Evolutionary conservation across 495 filamentous ascomycete genomes (phyloP).

Genomic region (Neurospora sp.): DNA sequence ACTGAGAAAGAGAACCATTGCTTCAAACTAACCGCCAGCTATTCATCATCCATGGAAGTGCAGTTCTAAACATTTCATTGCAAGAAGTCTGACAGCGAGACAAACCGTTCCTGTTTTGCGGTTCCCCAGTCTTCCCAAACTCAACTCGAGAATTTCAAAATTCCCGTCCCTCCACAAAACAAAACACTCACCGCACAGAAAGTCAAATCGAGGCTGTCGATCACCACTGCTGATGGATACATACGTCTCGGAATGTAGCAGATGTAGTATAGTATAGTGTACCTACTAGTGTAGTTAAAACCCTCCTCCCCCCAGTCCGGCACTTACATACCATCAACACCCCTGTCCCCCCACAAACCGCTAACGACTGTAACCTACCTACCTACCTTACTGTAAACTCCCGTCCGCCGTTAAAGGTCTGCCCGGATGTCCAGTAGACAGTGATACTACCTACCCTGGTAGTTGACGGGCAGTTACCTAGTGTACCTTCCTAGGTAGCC

Average conservation of each 20-base stretch:
- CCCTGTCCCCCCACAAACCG: background rate
- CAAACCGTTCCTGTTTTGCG: background rate
- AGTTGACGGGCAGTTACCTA: background rate
- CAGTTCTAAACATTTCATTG: background rate
- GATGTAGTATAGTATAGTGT: background rate
- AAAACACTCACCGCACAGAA: background rate
- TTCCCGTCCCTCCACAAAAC: background rate
- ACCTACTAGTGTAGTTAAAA: too few species aligned
- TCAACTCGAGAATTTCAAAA: background rate
- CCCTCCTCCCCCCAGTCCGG: background rate
- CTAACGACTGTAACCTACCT: background rate
- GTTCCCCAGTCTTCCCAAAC: background rate
- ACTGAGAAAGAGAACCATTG: background rate
- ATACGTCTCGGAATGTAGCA: background rate
- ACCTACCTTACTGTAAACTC: background rate
- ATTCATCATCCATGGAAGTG: background rate
- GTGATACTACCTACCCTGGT: background rate
- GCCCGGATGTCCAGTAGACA: background rate
- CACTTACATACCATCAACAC: background rate
- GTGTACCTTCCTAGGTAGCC: background rate
- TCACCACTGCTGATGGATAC: background rate
- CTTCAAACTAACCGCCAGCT: background rate
- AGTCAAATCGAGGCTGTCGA: background rate
- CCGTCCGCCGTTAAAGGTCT: background rate
- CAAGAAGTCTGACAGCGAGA: background rate